Evolutionary conservation across 2,329 filamentous ascomycete genomes (phyloP), one percentile per base, ranked within the genome.

Genomic region (Fusarium foetens): DNA sequence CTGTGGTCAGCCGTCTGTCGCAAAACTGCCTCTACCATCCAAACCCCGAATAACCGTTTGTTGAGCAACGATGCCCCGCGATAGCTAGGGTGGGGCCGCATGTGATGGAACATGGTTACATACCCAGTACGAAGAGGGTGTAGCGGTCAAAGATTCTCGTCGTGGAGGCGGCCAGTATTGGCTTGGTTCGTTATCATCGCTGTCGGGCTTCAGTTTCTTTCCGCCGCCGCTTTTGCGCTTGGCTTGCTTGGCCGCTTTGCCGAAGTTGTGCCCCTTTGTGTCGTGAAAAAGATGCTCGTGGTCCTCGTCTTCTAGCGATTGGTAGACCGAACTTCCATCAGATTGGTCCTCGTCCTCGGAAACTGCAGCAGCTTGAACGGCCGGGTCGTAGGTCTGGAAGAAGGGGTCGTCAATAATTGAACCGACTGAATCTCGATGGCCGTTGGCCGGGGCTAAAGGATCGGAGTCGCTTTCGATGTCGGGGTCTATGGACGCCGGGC

Each of bases 321-420:
- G 76, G 59, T 77, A 77, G 54, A 73, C 36, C 23, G 75, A 75
- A 63, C 75, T 74, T 36, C 70, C 72, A 65, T 75, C 72, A 51
- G 72, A 76, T 63, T 75, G 57, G 12, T 55, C 60, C 53, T 73
- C 76, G 62, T 75, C 72, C 42, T 75, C 60, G 55, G 76, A 76
- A 41, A 75, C 74, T 31, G 66, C 66, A 66, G 76, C 70, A 27
- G 75, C 70, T 68, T 78, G 74, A 59, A 75, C 67, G 60, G 77
- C 71, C 36, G 73, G 73, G 77, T 85, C 80, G 71, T 85, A 84
- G 70, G 82, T 83, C 74, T 84, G 83, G 80, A 87, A 86, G 78
- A 88, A 88, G 35, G 86, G 86, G 71, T 88, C 86, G 83, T 89
- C 85, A 76, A 87, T 80, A 68, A 89, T 86, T 66, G 86, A 88